These are phyloP conservation scores for Blastobotrys elegans DNA, from an alignment of 1,139 yeast genomes.

Conservation along the genomic window DNA sequence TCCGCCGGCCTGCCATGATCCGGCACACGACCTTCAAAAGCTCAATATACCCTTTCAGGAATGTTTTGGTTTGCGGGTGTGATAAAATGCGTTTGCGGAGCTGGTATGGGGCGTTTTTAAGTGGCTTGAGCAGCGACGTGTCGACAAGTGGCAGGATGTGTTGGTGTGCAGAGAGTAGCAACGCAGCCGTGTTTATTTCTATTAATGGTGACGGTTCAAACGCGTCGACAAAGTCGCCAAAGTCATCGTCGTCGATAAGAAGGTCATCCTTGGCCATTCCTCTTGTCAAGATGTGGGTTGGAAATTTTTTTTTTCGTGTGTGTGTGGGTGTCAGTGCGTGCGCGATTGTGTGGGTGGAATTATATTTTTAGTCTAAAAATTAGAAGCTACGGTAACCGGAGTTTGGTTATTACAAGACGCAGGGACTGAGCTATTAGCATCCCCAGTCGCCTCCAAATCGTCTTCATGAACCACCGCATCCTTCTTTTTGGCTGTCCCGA, in stretches of 20 bases:
- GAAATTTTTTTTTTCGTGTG: too few relatives aligned
- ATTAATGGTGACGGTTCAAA: not conserved
- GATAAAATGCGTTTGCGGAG: constrained; percentile 12
- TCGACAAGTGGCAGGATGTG: constrained; percentile 10
- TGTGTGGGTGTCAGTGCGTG: too few relatives aligned
- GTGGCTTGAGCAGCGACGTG: not conserved
- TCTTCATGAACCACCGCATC: constrained; percentile 1
- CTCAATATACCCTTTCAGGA: constrained; percentile 11
- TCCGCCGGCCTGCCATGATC: constrained; percentile 12
- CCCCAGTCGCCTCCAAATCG: not conserved
- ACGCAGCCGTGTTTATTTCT: constrained; percentile 3
- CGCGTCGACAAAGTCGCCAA: constrained; percentile 14
- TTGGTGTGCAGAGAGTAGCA: constrained; percentile 5
- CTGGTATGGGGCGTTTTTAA: constrained; percentile 8
- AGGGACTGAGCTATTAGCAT: too few relatives aligned
- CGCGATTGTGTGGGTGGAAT: too few relatives aligned
- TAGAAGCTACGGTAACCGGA: too few relatives aligned
- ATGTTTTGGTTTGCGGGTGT: constrained; percentile 12
- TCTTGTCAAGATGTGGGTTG: too few relatives aligned
- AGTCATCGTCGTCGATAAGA: constrained; percentile 13
- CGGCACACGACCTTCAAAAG: constrained; percentile 6
- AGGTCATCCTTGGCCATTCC: too few relatives aligned
- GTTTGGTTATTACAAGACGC: too few relatives aligned
- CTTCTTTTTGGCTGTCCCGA: constrained; percentile 37
- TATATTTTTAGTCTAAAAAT: too few relatives aligned